A percentile compares a stretch with the other conserved stretches of the same genome.
Conservation (phyloP, 345 rosid species). For the Acer campestre region DNA sequence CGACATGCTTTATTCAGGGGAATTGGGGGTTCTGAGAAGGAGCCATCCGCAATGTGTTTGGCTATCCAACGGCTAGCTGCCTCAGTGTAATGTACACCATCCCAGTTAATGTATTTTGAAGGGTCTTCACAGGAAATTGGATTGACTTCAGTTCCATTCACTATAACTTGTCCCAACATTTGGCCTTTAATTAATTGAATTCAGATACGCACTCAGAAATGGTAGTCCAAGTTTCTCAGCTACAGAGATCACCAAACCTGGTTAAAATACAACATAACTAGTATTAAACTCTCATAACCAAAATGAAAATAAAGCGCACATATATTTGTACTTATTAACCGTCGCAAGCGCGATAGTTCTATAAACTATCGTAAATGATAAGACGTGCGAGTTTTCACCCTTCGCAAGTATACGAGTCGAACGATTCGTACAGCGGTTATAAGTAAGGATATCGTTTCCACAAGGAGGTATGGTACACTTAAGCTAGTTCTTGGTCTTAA, state of each 20-base stretch:
- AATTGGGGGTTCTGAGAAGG: slow-evolving; percentile 33
- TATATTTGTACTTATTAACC: neutral
- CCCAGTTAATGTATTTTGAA: slow-evolving; percentile 39
- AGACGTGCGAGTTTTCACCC: too few relatives aligned
- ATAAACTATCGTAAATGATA: too few relatives aligned
- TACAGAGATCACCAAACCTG: slow-evolving; percentile 15
- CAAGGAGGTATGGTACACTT: too few relatives aligned
- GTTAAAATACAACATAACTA: neutral
- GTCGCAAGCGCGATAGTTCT: too few relatives aligned
- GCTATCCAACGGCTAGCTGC: slow-evolving; percentile 42
- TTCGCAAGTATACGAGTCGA: too few relatives aligned
- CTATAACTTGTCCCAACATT: too few relatives aligned
- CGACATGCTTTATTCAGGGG: slow-evolving; percentile 27
- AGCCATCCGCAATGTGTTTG: slow-evolving; percentile 27
- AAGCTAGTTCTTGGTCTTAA: too few relatives aligned
- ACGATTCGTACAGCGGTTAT: too few relatives aligned
- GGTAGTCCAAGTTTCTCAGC: slow-evolving; percentile 42
- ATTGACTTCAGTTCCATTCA: slow-evolving; percentile 25
- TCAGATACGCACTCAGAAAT: slow-evolving; percentile 42
- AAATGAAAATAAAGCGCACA: neutral
- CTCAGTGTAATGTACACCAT: slow-evolving; percentile 37
- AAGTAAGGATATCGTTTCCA: too few relatives aligned
- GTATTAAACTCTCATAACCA: neutral
- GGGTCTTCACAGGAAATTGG: slow-evolving; percentile 26
- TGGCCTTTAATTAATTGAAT: too few relatives aligned